Conservation (phyloP, 2,329 filamentous ascomycete genomes). For the Akanthomyces uredinophilus region DNA sequence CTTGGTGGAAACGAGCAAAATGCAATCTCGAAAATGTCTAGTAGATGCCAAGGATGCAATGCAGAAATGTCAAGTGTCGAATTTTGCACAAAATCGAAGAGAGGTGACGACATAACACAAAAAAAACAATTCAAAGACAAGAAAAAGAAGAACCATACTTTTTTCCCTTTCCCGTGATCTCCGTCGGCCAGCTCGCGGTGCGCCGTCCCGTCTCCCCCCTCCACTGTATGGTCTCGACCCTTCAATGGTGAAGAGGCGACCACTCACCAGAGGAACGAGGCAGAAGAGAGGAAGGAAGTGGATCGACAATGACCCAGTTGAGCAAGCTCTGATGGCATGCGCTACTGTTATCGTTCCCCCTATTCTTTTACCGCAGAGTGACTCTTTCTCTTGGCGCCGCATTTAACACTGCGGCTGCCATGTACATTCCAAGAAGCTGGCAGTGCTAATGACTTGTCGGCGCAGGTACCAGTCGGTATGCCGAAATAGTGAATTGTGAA, state of each 20-base stretch:
- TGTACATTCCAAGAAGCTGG: slow-evolving; percentile 1
- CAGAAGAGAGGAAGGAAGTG: not conserved
- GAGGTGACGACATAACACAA: not conserved
- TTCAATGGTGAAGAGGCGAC: not conserved
- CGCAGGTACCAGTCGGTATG: slow-evolving; percentile 5
- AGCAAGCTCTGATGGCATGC: not conserved
- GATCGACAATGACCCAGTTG: not conserved
- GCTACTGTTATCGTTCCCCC: not conserved
- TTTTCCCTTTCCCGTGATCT: not conserved
- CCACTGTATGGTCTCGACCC: not conserved
- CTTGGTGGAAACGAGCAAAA: not conserved
- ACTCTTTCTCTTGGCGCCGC: slow-evolving; percentile 10
- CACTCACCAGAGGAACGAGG: not conserved
- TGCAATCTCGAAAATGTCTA: not conserved
- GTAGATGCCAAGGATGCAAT: not conserved
- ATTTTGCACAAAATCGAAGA: not conserved
- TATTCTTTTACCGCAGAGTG: not conserved
- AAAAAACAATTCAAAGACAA: not conserved
- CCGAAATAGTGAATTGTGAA: not conserved
- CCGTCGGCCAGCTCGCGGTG: not conserved
- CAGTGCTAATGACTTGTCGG: slow-evolving; percentile 1
- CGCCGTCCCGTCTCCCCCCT: not conserved
- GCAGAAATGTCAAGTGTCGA: too few species aligned
- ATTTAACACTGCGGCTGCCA: slow-evolving; percentile 1
- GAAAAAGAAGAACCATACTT: not conserved